These are phyloP conservation scores for Eutrema yunnanense DNA, from an alignment of 345 rosid genomes.

Conservation along the genomic window DNA sequence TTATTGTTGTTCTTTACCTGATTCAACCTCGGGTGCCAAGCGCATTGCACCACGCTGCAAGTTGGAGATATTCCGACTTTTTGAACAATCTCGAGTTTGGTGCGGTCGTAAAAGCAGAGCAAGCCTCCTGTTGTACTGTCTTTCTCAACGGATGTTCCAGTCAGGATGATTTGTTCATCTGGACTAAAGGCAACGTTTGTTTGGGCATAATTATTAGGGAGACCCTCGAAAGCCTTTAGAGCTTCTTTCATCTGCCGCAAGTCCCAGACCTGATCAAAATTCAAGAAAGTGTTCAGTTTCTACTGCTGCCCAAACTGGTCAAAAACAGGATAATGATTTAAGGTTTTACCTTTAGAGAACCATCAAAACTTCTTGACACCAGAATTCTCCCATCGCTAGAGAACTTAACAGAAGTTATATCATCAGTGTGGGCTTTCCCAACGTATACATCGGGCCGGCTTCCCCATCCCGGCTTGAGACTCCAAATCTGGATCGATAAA, in stretches of 20 bases:
- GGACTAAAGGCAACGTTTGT: conserved; percentile 94
- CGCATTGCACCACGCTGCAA: conserved; percentile 84
- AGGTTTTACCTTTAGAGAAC: conserved; percentile 66
- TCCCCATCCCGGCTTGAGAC: conserved; percentile 97
- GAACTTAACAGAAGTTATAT: conserved; percentile 82
- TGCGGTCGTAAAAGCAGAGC: conserved; percentile 77
- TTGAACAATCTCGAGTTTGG: conserved; percentile 85
- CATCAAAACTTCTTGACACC: conserved; percentile 88
- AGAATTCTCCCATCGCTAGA: conserved; percentile 75
- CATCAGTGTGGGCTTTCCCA: conserved; percentile 86
- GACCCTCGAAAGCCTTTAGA: conserved; percentile 79
- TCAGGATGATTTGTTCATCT: conserved; percentile 74
- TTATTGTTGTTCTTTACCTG: conserved; percentile 48
- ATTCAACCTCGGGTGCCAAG: conserved; percentile 92
- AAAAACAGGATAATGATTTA: background rate
- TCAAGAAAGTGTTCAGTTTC: conserved; percentile 10
- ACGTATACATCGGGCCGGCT: conserved; percentile 85
- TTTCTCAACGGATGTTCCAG: conserved; percentile 94
- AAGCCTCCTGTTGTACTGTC: conserved; percentile 80
- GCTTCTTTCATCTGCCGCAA: conserved; percentile 72
- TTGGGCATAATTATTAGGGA: conserved; percentile 84
- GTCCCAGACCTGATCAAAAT: conserved; percentile 77
- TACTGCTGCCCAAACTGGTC: background rate
- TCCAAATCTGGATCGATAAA: conserved; percentile 62
- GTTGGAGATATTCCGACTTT: conserved; percentile 84